phyloP scores from a whole-genome alignment of 2,329 filamentous ascomycete genomes.

The Beauveria bassiana region DNA sequence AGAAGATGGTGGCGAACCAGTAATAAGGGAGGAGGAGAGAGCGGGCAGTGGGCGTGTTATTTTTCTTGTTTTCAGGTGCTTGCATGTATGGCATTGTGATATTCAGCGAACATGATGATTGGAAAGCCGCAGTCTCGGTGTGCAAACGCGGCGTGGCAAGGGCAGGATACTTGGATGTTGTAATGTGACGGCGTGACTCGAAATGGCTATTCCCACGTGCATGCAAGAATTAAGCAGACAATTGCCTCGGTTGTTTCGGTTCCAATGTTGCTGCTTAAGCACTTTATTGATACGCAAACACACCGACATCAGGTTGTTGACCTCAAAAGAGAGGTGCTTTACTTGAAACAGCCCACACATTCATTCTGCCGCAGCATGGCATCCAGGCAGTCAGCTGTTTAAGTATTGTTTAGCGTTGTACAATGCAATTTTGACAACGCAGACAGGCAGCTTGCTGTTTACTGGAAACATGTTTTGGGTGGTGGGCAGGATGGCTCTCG shows the following conservation, averaged over 20 bases:
- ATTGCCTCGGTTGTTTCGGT: neutral
- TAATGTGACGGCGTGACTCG: too few species aligned
- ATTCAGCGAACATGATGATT: neutral
- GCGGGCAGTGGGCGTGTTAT: neutral
- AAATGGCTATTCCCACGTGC: neutral
- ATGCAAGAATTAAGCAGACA: neutral
- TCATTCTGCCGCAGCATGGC: too few species aligned
- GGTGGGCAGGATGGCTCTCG: neutral
- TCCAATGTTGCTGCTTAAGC: neutral
- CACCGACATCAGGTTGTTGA: neutral
- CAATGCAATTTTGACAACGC: too few species aligned
- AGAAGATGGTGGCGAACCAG: slow-evolving; percentile 53
- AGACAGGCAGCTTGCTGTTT: neutral
- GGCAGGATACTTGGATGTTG: neutral
- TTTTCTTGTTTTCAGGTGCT: neutral
- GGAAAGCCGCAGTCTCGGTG: neutral
- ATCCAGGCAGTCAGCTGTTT: too few species aligned
- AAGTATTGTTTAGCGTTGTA: too few species aligned
- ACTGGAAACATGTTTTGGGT: neutral
- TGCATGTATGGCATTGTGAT: neutral
- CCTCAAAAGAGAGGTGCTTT: neutral
- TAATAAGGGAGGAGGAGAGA: slow-evolving; percentile 14
- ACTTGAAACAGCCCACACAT: neutral
- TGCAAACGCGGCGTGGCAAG: neutral
- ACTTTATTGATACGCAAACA: too few species aligned